Evolutionary conservation across 176 grass and related monocot species (phyloP).

Genomic region (Aegilops bicornis): DNA sequence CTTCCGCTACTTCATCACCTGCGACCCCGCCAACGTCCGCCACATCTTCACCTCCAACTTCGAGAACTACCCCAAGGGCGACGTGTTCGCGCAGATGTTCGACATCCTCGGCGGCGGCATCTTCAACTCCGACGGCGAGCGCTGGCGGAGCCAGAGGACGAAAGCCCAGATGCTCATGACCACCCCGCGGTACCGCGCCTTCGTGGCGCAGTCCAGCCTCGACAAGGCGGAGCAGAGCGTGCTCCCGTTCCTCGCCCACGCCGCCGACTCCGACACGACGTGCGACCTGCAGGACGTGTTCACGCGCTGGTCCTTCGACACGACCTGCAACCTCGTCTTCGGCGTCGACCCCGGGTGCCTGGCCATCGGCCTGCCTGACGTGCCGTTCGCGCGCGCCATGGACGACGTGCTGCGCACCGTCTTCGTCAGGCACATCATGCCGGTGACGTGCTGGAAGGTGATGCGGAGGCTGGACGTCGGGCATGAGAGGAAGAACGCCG

Average conservation of each 20-base stretch:
- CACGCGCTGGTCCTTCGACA: slow-evolving; percentile 43
- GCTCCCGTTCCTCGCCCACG: slow-evolving; percentile 32
- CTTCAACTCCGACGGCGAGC: slow-evolving; percentile 56
- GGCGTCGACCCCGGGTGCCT: slow-evolving; percentile 52
- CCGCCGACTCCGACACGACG: neutral
- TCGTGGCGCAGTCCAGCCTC: slow-evolving; percentile 15
- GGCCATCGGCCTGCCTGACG: slow-evolving; percentile 26
- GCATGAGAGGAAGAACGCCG: slow-evolving; percentile 45
- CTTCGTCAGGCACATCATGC: slow-evolving; percentile 39
- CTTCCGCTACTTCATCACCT: slow-evolving; percentile 28
- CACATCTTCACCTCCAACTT: slow-evolving; percentile 59
- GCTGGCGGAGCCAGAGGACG: slow-evolving; percentile 40
- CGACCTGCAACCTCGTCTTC: slow-evolving; percentile 41
- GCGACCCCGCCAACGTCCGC: slow-evolving; percentile 44
- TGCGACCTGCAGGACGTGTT: slow-evolving; percentile 57
- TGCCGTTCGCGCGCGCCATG: slow-evolving; percentile 42
- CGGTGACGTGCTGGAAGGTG: slow-evolving; percentile 38
- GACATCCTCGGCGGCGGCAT: slow-evolving; percentile 59
- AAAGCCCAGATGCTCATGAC: slow-evolving; percentile 38
- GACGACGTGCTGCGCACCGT: slow-evolving; percentile 45
- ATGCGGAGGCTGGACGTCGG: slow-evolving; percentile 31
- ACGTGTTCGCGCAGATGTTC: slow-evolving; percentile 40
- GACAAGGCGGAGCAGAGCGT: slow-evolving; percentile 40
- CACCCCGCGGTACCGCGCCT: slow-evolving; percentile 30
- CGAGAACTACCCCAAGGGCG: slow-evolving; percentile 57